A percentile compares a stretch with the other conserved stretches of the same genome.
phyloP scores from a whole-genome alignment of 2,329 filamentous ascomycete genomes.

The Penicillium sp. region DNA sequence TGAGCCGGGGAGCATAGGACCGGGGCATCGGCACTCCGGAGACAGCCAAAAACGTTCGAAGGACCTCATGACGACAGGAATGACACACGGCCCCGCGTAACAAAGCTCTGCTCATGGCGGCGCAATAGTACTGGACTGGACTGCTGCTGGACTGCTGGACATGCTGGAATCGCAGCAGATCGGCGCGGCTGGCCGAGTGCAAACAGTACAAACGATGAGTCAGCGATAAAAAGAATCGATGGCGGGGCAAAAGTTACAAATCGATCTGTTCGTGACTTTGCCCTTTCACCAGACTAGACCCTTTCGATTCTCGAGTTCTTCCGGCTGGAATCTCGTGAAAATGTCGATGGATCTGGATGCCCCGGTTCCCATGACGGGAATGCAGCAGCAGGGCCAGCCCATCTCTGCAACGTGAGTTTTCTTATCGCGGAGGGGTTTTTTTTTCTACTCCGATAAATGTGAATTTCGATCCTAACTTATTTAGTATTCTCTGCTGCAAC shows the following conservation, averaged over 20 bases:
- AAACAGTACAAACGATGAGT: slow-evolving; percentile 31
- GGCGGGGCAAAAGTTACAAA: slow-evolving; percentile 34
- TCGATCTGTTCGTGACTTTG: slow-evolving; percentile 15
- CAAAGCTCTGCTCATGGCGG: slow-evolving; percentile 37
- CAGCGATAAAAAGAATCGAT: slow-evolving; percentile 26
- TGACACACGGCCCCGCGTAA: slow-evolving; percentile 35
- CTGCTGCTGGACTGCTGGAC: too few species aligned
- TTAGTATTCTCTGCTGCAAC: slow-evolving; percentile 94
- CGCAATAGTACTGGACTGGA: slow-evolving; percentile 13
- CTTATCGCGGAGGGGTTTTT: slow-evolving; percentile 14
- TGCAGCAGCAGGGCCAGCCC: slow-evolving; percentile 40
- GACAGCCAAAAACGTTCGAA: slow-evolving; percentile 35
- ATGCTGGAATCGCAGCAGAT: not conserved
- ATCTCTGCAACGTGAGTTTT: slow-evolving; percentile 58
- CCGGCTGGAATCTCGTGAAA: slow-evolving; percentile 15
- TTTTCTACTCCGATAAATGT: slow-evolving; percentile 20
- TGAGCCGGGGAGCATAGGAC: slow-evolving; percentile 17
- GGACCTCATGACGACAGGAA: slow-evolving; percentile 33
- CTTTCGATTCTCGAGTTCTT: slow-evolving; percentile 7
- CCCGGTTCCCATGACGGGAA: slow-evolving; percentile 55
- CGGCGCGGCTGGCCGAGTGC: slow-evolving; percentile 1
- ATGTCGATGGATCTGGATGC: slow-evolving; percentile 62
- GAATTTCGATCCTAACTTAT: slow-evolving; percentile 14
- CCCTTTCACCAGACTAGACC: slow-evolving; percentile 8
- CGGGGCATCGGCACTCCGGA: slow-evolving; percentile 31